Evolutionary conservation across 371 early-diverging fungal species (phyloP), one percentile per base, ranked within the genome.

Genomic region (Mucor velutinosus): DNA sequence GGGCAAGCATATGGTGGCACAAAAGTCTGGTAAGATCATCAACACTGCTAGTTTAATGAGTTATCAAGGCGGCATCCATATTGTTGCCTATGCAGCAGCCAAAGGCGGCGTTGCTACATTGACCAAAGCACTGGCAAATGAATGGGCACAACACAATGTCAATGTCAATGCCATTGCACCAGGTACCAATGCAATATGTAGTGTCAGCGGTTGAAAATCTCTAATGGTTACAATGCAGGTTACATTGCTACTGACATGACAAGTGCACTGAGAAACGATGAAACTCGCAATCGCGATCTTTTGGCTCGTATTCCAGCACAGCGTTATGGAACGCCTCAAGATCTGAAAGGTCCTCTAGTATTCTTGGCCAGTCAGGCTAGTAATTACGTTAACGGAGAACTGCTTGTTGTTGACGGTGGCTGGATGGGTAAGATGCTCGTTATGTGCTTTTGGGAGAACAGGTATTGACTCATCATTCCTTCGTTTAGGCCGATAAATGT

Each of bases 141-240:
- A 65, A 45, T 65, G 56, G 32, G 37, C 75, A 0, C 56, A 69
- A 35, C 63, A 66, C 32, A 77, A 76, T 11, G 70, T 89, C 39
- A 78, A 82, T 29, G 86, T 86, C 21, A 87, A 84, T 35, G 78
- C 81, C 21, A 84, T 89, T 65, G 84, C 86, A 11, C 88, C 89
- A 41, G 88, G 72, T 71, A 67, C 56, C 4, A 30, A 30, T 6
- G 30, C 30, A 30, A 30, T 7, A 33, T 7, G 7, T 7, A 4
- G 7, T 33, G 33, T 7, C 1, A 7, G 33, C 33, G 7, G 33
- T 7, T 1, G 33, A 33, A 7, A 33, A 7, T 33, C 27, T 64
- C 57, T 37, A 14, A 35, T 8, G n/a, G 35, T n/a, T n/a, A n/a
- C n/a, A n/a, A n/a, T n/a, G n/a, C 32, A 72, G 75, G 89, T 23